A percentile compares a stretch with the other conserved stretches of the same genome.
phyloP scores from a whole-genome alignment of 2,329 filamentous ascomycete species.

The Didymella pinodella region DNA sequence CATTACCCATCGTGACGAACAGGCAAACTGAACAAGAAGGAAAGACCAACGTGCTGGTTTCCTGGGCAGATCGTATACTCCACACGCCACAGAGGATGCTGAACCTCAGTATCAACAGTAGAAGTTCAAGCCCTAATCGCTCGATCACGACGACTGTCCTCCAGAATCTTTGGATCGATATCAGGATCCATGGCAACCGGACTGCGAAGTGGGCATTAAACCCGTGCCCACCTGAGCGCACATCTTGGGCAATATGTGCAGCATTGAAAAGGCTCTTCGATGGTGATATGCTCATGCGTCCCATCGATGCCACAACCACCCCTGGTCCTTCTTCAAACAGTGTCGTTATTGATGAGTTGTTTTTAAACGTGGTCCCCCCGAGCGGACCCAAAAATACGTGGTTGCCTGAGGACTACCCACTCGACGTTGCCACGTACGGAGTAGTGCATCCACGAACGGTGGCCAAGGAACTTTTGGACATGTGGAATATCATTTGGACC shows the following conservation, averaged over 20 bases:
- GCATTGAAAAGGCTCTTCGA: constrained; percentile 43
- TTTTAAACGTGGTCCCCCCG: constrained; percentile 44
- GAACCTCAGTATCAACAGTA: constrained; percentile 11
- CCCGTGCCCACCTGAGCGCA: constrained; percentile 32
- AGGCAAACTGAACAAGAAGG: constrained; percentile 3
- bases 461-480: constrained; percentile 39
- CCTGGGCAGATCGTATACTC: constrained; percentile 31
- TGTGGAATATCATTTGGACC: constrained; percentile 48
- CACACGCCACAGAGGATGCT: constrained; percentile 17
- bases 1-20: constrained; percentile 40
- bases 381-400: constrained; percentile 14
- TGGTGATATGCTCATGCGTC: constrained; percentile 33
- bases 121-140: constrained; percentile 4
- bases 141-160: constrained; percentile 21
- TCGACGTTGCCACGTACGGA: constrained; percentile 28
- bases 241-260: constrained; percentile 48
- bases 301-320: constrained; percentile 10
- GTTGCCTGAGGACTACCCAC: constrained; percentile 32
- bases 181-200: constrained; percentile 36
- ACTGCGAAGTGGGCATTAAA: constrained; percentile 31
- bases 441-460: constrained; percentile 41
- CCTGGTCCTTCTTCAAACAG: constrained; percentile 15
- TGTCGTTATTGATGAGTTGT: constrained; percentile 40
- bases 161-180: constrained; percentile 41
- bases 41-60: constrained; percentile 20